Conservation (phyloP, 2,329 filamentous ascomycete species). For the Aspergillus melleus region DNA sequence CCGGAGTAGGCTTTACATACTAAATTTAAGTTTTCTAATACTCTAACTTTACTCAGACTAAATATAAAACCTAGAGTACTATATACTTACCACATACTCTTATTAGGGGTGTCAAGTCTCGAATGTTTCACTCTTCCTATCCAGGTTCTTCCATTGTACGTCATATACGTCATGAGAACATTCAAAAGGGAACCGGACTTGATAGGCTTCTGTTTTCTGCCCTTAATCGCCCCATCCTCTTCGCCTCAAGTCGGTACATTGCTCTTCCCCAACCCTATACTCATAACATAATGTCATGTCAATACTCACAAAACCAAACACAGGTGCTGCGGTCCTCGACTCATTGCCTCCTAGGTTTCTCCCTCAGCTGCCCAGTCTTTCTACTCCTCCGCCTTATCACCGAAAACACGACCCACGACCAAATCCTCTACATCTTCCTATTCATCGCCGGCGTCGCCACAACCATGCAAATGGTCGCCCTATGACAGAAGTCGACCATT, state of each 20-base stretch:
- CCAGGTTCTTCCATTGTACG: slow-evolving; percentile 55
- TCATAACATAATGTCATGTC: not conserved
- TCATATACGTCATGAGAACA: slow-evolving; percentile 54
- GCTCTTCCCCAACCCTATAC: too few species aligned
- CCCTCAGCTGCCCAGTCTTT: slow-evolving; percentile 58
- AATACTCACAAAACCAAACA: not conserved
- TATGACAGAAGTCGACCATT: slow-evolving; percentile 68
- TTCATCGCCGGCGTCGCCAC: slow-evolving; percentile 59
- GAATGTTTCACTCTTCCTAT: not conserved
- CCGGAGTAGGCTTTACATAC: too few species aligned
- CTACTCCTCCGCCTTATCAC: slow-evolving; percentile 65
- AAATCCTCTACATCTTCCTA: slow-evolving; percentile 64
- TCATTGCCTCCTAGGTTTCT: slow-evolving; percentile 57
- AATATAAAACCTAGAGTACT: too few species aligned
- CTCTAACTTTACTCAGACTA: too few species aligned
- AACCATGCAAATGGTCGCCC: slow-evolving; percentile 59
- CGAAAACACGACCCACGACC: slow-evolving; percentile 57
- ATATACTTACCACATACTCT: too few species aligned
- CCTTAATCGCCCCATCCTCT: slow-evolving; percentile 58
- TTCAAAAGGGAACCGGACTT: slow-evolving; percentile 59
- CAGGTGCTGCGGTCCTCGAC: slow-evolving; percentile 58
- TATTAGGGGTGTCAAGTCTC: not conserved
- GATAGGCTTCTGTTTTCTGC: slow-evolving; percentile 59
- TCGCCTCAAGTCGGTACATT: slow-evolving; percentile 58
- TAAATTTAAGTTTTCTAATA: too few species aligned